phyloP scores from a whole-genome alignment of 2,329 filamentous ascomycete genomes.

The Phyllosticta capitalensis region DNA sequence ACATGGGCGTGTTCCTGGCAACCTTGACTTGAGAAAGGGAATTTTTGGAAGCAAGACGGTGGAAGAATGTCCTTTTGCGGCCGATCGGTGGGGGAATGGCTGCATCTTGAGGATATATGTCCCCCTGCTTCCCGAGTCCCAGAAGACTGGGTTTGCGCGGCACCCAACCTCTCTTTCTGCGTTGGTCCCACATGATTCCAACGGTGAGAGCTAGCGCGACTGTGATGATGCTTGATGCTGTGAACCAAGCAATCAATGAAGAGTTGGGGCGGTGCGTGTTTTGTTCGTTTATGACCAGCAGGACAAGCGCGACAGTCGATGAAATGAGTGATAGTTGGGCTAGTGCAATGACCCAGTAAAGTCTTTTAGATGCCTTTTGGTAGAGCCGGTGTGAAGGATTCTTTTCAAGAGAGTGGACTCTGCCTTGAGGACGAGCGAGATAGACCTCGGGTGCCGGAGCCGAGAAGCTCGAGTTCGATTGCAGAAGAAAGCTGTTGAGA shows the following conservation, averaged over 20 bases:
- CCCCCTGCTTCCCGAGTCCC: background rate
- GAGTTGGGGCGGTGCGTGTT: background rate
- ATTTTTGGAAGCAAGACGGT: background rate
- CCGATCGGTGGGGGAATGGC: background rate
- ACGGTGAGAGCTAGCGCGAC: background rate
- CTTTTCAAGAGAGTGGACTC: background rate
- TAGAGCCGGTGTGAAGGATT: background rate
- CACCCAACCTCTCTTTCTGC: background rate
- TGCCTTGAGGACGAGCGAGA: background rate
- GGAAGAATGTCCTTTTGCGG: background rate
- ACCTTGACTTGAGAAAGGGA: background rate
- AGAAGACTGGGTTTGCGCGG: background rate
- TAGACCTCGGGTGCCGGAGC: background rate
- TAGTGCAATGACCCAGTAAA: background rate
- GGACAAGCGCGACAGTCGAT: background rate
- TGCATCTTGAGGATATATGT: background rate
- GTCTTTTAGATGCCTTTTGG: background rate
- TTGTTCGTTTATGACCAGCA: background rate
- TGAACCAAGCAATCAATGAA: conserved; percentile 1
- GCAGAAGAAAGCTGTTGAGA: background rate
- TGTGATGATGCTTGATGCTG: background rate
- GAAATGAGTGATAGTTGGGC: conserved; percentile 3
- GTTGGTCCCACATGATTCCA: conserved; percentile 1
- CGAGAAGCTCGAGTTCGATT: background rate
- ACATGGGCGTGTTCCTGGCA: background rate